These are phyloP conservation scores for Sporothrix sp. DNA, from an alignment of 2,329 filamentous ascomycete genomes.

Conservation along the genomic window DNA sequence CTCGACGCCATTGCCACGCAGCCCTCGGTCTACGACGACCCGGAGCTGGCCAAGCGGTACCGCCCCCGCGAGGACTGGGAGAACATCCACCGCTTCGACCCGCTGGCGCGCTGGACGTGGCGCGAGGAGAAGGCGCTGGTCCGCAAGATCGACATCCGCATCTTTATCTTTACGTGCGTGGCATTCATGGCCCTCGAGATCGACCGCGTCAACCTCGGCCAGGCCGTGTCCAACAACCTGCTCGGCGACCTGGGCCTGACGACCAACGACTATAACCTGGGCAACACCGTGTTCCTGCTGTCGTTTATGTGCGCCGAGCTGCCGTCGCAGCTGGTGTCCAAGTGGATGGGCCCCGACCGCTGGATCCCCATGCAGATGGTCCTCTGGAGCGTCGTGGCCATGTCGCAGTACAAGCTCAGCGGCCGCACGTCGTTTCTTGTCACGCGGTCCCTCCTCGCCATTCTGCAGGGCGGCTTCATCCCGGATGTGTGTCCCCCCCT, in stretches of 20 bases:
- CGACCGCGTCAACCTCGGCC: conserved; percentile 36
- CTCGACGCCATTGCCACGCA: conserved; percentile 28
- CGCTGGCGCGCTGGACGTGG: conserved; percentile 33
- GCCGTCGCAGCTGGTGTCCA: conserved; percentile 50
- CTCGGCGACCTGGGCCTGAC: conserved; percentile 32
- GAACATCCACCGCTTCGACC: conserved; percentile 38
- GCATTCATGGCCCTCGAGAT: conserved; percentile 43
- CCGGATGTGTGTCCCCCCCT: conserved; percentile 26
- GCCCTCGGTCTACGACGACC: conserved; percentile 30
- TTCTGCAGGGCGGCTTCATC: conserved; percentile 39
- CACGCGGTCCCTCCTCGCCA: conserved; percentile 30
- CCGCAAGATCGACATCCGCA: conserved; percentile 36
- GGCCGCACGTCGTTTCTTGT: conserved; percentile 31
- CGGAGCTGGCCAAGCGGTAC: conserved; percentile 27
- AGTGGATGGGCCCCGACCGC: conserved; percentile 48
- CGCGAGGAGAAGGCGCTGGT: conserved; percentile 29
- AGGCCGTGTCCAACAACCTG: conserved; percentile 40
- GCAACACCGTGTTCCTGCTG: conserved; percentile 40
- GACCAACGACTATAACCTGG: conserved; percentile 40
- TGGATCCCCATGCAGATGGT: conserved; percentile 52
- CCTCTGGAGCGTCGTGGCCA: conserved; percentile 44
- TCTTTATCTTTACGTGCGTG: conserved; percentile 37
- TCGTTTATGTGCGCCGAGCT: conserved; percentile 48
- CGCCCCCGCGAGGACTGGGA: conserved; percentile 26
- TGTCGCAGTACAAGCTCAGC: conserved; percentile 34